Base-by-base conservation (phyloP, 2,329 filamentous ascomycete genomes). In the Arthrobotrys pseudoclavata region DNA sequence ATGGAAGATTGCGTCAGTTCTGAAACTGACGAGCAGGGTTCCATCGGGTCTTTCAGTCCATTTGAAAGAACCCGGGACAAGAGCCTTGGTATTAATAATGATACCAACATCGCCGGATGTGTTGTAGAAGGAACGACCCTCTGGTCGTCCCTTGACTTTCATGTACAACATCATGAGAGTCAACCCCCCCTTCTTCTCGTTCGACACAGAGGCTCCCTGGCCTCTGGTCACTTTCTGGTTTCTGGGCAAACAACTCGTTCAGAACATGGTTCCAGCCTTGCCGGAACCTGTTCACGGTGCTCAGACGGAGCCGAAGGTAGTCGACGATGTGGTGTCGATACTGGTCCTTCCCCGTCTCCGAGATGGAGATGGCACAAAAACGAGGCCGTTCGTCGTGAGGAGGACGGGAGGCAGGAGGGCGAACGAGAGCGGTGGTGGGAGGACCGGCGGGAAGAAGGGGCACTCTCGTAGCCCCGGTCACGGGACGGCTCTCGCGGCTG, bases 91-190 rank as follows among this genome's bases (percentile, higher is more conserved):
- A 18, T 76, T 76, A 3, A 76, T 66, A 22, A 76, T 45, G 10
- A 76, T 55, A 10, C 66, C 72, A 4, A 70, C 37, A 24, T 76
- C 72, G 4, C 66, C 67, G n/a, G 69, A 45, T 2, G 66, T 62
- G 40, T 76, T 42, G 42, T 76, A 76, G 18, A 60, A 26, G 10
- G 31, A 13, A 64, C 72, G 4, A 20, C 66, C 31, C 1, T 18
- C 40, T 1, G 72, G 72, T 3, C 57, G 40, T 7, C 45, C 31
- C 4, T 50, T 42, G 4, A 67, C 37, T 24, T 66, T 31, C 66
- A 76, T 76, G 66, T 67, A 76, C 6, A 76, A 22, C 72, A 76
- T 76, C 15, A 76, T 13, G 3, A 70, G 26, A 6, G 64, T 37
- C 7, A 4, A 37, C 12, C 3, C 15, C 3, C 26, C 52, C 6